Evolutionary conservation across 805 yeast genomes (phyloP).

Genomic region (Saccharomycopsis sp.): DNA sequence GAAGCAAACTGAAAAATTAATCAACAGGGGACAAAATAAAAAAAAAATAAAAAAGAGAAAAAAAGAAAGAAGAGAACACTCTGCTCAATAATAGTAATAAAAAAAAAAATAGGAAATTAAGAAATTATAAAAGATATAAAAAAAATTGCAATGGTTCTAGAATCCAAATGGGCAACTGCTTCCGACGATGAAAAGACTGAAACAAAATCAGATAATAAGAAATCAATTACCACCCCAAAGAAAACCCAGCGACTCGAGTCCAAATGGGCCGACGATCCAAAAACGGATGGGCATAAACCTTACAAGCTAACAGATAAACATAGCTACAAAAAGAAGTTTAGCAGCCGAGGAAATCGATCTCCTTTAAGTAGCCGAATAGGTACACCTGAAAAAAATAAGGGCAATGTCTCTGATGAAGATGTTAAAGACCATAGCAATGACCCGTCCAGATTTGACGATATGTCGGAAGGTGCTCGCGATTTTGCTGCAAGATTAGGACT

Average conservation of each 20-base stretch:
- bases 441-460: neutral
- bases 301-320: too few relatives aligned
- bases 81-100: neutral
- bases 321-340: too few relatives aligned
- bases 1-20: too few relatives aligned
- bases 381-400: neutral
- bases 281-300: too few relatives aligned
- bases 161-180: constrained; percentile 28
- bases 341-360: too few relatives aligned
- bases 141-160: neutral
- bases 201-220: neutral
- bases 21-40: too few relatives aligned
- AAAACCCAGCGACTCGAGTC: too few relatives aligned
- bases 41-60: too few relatives aligned
- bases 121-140: too few relatives aligned
- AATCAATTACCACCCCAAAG: neutral
- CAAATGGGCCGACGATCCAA: too few relatives aligned
- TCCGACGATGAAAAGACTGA: constrained; percentile 20
- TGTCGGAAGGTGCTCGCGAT: neutral
- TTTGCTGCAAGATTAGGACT: neutral
- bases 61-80: too few relatives aligned
- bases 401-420: neutral
- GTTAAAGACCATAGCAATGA: neutral
- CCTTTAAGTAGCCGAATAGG: too few relatives aligned
- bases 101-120: neutral